Evolutionary conservation across 208 protist genomes (phyloP), one percentile per base, ranked within the genome.

Genomic region (Trypanosoma boissoni): DNA sequence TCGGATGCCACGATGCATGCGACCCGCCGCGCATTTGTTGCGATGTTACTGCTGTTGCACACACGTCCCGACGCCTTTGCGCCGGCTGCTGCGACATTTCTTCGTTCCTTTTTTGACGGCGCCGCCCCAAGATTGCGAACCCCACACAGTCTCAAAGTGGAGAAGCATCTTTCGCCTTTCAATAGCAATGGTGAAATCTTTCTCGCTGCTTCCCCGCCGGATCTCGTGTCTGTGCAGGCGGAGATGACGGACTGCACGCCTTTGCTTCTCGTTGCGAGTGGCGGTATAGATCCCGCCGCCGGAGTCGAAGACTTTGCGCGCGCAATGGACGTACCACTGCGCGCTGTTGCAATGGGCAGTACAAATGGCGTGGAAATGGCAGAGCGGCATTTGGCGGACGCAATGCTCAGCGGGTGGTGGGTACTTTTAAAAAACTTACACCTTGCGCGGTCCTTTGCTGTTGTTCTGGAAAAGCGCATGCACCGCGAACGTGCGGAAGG

Each of bases 381-480:
- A 4, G 94, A 99, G 43, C 70, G 82, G 29, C 92, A 96, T 36
- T 88, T 99, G 21, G 64, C 57, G 9, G 57, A 72, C 10, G 92
- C 86, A 2, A 81, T 95, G 44, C 80, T 76, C 48, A 50, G 43
- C 5, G 96, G 98, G 18, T 65, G 67, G 0, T 99, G 98, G 98
- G 90, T 99, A 31, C 72, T 99, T 36, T 76, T 99, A 10, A 99
- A 99, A 76, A 99, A 99, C 74, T 91, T 99, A 2, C 98, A 99
- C 76, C 74, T 99, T 4, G 92, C 94, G 1, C 87, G 95, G 23
- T 56, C 72, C 21, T 99, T 97, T 89, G 83, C 99, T 32, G 60
- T 79, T 36, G 68, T 76, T 16, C 63, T 99, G 16, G 98, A 99
- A 69, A 99, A 99, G 84, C 91, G 88, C 51, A 55, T 99, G 21